Base-by-base conservation (phyloP, 768 basidiomycete genomes). In the Termitomyces sp. region DNA sequence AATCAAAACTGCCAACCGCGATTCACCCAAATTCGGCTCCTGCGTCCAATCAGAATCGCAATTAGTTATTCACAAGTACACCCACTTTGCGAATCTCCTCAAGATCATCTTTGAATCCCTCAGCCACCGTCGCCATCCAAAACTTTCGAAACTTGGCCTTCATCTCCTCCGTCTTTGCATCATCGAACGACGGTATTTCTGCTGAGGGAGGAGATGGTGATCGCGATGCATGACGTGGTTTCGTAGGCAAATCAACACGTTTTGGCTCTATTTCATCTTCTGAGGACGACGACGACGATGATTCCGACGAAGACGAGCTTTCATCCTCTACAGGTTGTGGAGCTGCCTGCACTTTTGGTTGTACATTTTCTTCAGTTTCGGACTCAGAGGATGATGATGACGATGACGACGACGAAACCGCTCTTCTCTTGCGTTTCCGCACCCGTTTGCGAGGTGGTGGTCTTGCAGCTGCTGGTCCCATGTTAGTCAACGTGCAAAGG, bases 101-200 rank as follows among this genome's bases (percentile, higher is more conserved):
- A n/a, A 94, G 74, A 67, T 94, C 92, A 45, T 88, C 85, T 59
- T 81, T 82, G 71, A 94, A 94, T 11, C 83, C 90, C 66, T 92
- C 89, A 2, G 85, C 88, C 7, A 93, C 79, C 0, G 86, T 83
- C 2, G 82, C 72, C 90, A 94, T 91, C 91, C 91, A 94, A 65
- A 94, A 93, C 68, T 86, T 85, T 54, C 86, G 75, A 67, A 94
- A 94, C 43, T 76, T 81, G 34, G 82, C 82, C 64, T 83, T 85
- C 65, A 92, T 67, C 57, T 91, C 86, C 30, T 59, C 58, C 5
- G 49, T 45, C 25, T 63, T 59, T 11, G 48, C 57, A 17, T 68
- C 50, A 3, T 64, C 50, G 0, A 91, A 88, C 1, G 87, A 73
- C 0, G 87, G 88, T 10, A 88, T 72, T 25, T 68, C 63, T 16